Evolutionary conservation across 2,329 filamentous ascomycete genomes (phyloP), one percentile per base, ranked within the genome.

Genomic region (Sporothrix luriei): DNA sequence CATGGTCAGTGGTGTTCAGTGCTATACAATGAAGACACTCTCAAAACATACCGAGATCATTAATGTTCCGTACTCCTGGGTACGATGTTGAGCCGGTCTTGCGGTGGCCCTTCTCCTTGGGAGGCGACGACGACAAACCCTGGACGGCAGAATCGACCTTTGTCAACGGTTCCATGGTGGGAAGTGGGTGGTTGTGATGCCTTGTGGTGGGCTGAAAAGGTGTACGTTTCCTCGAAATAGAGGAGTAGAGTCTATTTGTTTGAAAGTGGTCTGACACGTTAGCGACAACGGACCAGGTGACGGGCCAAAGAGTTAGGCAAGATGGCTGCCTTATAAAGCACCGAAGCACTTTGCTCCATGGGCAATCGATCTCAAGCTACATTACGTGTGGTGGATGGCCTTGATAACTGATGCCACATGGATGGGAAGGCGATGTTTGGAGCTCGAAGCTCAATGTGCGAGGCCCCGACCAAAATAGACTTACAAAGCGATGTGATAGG

Each of bases 61-160:
- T 88, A 82, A 97, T 91, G 82, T 93, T 97, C 81, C 85, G 88
- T 70, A 94, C 88, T 75, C 91, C 92, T 72, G 86, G 86, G 77
- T 86, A 86, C 16, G 71, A 70, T 76, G 85, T 87, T 69, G 92
- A 94, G 79, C 92, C 71, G n/a, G 64, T 59, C 55, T 71, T 68
- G 52, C 69, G 71, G 68, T 73, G 73, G 78, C 86, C 87, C 79
- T 87, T 87, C 74, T 93, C 89, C 78, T 89, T 87, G 71, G 86
- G 84, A 46, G 90, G 86, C 71, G 89, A 89, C 76, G 87, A 85
- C 74, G 88, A 86, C 76, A 94, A 81, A 80, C 92, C 92, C 78
- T 93, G 89, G 78, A 96, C 88, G 83, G 92, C 93, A 71, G 94
- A 97, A 82, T 97, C 94, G 83, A 97, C 89, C 85, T 96, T 97